Evolutionary conservation across 2,329 filamentous ascomycete species (phyloP), one percentile per base, ranked within the genome.

Genomic region (Penicillium brevicompactum): DNA sequence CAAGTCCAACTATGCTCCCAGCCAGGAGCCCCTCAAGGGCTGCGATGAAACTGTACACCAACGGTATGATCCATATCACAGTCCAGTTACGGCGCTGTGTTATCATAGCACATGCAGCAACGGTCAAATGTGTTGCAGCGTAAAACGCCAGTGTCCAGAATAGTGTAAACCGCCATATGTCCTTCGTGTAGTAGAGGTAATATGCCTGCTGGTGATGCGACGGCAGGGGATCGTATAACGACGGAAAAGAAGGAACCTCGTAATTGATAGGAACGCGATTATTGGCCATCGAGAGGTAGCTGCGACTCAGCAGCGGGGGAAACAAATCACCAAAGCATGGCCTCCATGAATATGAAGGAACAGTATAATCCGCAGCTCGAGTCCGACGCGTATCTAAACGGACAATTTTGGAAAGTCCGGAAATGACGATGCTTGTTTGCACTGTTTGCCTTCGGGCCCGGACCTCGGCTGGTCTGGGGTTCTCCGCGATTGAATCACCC

Each of bases 81-180:
- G 63, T 71, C 74, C 71, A 78, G 55, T 69, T 74, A 9, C 74
- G 73, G 60, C 70, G 84, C 72, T 94, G 90, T 66, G 92, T 87
- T 42, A 84, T 77, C 63, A 92, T 80, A 2, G 91, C 90, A 69
- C 91, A 89, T 11, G 81, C 76, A 0, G 88, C 86, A 2, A 88
- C 89, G 32, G 86, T 81, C 16, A 92, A 67, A 71, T 96, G 91
- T 59, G 92, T 89, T 18, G 85, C 80, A 32, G 84, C 86, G 65
- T 90, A 93, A 62, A 91, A 84, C 30, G 96, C 85, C 37, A 95
- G 75, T 0, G 91, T 96, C 92, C 92, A 97, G 69, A 87, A 83
- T 14, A 94, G 76, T 1, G 91, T 96, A 73, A 94, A 96, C 61
- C 88, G 87, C 87, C 91, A 93, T 52, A 95, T 90, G 69, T 96